Base-by-base conservation (phyloP, 352 stramenopile species). In the Phytophthora pistaciae region DNA sequence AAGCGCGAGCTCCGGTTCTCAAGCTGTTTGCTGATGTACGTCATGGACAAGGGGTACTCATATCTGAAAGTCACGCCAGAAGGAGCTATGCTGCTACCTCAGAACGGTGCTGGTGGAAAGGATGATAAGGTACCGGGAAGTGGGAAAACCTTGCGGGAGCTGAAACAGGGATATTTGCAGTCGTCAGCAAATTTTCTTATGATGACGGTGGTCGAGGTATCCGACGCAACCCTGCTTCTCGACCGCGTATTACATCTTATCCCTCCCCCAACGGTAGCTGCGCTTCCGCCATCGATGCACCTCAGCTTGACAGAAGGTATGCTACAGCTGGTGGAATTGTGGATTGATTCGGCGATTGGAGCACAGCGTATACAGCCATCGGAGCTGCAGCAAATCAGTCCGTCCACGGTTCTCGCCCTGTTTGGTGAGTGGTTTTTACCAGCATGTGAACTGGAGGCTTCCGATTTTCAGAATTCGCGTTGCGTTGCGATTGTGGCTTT, bases 371-470 rank as follows among this genome's bases (percentile, higher is more conserved):
- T 54, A 25, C 83, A 75, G 0, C 82, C 86, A 4, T 92, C 86
- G 2, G 75, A 80, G 10, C 64, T 95, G 50, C 84, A 85, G 13
- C 82, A 82, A 56, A 94, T 96, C 57, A 92, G 87, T 57, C 90
- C 90, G 8, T 95, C 88, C 7, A 96, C 90, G 2, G 67, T 96
- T 33, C 75, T 95, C 21, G 88, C 88, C n/a, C 70, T 96, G 8
- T 95, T 95, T 63, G 88, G 88, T 5, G 88, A 96, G 53, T 96
- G 90, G 90, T 95, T 96, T 54, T 61, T 96, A 23, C 88, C 88
- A 7, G 85, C 87, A n/a, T 96, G 90, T 53, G 90, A 96, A 52
- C 63, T 93, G 4, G 84, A 93, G 40, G 74, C 74, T 31, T 20
- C 67, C 0, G 90, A 95, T 49, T 93, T 90, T 44, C 84, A 94